Base-by-base conservation (phyloP, 768 basidiomycete genomes). In the Suillus plorans region DNA sequence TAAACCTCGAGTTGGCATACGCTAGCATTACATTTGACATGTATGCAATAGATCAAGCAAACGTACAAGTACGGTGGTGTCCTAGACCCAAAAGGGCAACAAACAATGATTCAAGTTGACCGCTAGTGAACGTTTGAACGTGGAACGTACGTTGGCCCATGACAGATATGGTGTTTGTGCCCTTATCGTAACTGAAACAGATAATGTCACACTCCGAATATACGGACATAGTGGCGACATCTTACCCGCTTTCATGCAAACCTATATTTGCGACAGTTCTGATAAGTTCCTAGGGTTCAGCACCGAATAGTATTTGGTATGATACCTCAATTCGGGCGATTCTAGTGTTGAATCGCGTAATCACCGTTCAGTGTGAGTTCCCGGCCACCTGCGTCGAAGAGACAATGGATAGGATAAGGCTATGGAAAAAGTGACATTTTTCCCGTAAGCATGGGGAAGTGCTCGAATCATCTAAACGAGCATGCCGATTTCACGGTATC, bases 271-370 rank as follows among this genome's bases (percentile, higher is more conserved):
- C 75, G 53, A 69, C 72, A 6, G 85, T 86, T 3, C 89, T 89
- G 76, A 88, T 87, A n/a, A n/a, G 69, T 80, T 88, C 52, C 87
- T 5, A 28, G 85, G 87, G 89, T 86, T 68, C 25, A 52, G 25
- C 14, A 4, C 25, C 49, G 7, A 50, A 50, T 8, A 16, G 31
- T 0, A 4, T 28, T 14, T 16, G 14, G 25, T 25, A 52, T 25
- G 14, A 52, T 52, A 25, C 14, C 22, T n/a, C 12, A 22, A 83
- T 88, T 68, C 81, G 85, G 1, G 80, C 84, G 7, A 74, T 82
- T 62, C 70, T 85, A 1, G 83, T 85, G 0, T 78, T 89, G 7
- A 25, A 25, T 50, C 47, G 81, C 84, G 0, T 75, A 80, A 73
- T 81, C 69, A n/a, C 79, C 82, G 1, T 74, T 86, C 44, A 80